These are phyloP conservation scores for Phytophthora chlamydospora DNA, from an alignment of 352 stramenopile species.

Conservation along the genomic window DNA sequence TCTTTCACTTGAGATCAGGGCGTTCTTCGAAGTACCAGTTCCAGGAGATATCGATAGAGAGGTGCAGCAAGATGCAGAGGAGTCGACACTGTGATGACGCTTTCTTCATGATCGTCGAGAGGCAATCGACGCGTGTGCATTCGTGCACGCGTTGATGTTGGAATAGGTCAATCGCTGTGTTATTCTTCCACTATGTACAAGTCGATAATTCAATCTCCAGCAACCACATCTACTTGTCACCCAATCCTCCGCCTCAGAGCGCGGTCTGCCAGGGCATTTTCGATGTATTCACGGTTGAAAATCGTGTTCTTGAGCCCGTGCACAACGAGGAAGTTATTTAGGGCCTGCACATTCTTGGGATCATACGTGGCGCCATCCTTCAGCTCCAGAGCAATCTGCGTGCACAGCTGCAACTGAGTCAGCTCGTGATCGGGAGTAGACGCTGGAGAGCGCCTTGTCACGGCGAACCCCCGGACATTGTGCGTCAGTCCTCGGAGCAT, in stretches of 20 bases:
- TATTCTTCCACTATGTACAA: too few species aligned
- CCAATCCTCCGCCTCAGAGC: conserved; percentile 13
- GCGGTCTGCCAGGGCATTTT: conserved; percentile 26
- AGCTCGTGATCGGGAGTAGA: conserved; percentile 12
- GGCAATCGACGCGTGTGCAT: too few species aligned
- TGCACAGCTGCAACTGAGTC: conserved; percentile 30
- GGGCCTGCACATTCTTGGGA: conserved; percentile 7
- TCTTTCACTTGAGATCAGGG: too few species aligned
- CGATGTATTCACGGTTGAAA: conserved; percentile 30
- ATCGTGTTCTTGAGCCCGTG: conserved; percentile 23
- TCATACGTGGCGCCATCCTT: conserved; percentile 11
- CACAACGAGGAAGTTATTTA: conserved; percentile 32
- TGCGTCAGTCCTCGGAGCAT: conserved; percentile 29
- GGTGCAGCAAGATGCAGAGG: too few species aligned
- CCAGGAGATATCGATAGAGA: too few species aligned
- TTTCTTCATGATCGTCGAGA: too few species aligned
- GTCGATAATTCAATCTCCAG: too few species aligned
- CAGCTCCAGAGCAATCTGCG: conserved; percentile 19
- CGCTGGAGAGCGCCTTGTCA: conserved; percentile 22
- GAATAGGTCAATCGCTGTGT: too few species aligned
- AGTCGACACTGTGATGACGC: too few species aligned
- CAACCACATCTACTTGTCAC: not conserved
- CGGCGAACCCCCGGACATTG: conserved; percentile 20
- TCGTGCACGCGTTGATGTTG: too few species aligned
- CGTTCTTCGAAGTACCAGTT: too few species aligned